phyloP scores from a whole-genome alignment of 1,284 basidiomycete species.

The Vanrija humicola region DNA sequence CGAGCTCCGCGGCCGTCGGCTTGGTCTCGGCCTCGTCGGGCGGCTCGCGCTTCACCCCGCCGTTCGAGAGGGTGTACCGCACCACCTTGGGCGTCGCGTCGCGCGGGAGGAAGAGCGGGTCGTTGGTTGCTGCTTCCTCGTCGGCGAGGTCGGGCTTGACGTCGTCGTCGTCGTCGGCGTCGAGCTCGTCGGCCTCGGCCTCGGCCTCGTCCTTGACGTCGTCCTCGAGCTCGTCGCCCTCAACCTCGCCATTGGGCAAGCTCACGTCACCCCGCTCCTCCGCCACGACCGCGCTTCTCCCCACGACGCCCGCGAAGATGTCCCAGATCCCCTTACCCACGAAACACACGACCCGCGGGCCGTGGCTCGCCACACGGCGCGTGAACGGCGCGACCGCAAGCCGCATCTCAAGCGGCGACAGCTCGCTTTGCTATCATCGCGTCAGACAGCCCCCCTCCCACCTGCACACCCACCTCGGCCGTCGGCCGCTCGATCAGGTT shows the following conservation, averaged over 20 bases:
- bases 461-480: slow-evolving; percentile 50
- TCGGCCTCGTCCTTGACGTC: slow-evolving; percentile 1
- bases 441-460: background rate
- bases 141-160: background rate
- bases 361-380: slow-evolving; percentile 56
- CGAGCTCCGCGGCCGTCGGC: slow-evolving; percentile 31
- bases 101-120: background rate
- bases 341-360: slow-evolving; percentile 64
- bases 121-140: background rate
- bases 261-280: too few relatives aligned
- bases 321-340: slow-evolving; percentile 69
- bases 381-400: slow-evolving; percentile 56
- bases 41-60: background rate
- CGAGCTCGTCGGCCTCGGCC: slow-evolving; percentile 3
- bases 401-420: slow-evolving; percentile 57
- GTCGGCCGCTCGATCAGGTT: slow-evolving; percentile 61
- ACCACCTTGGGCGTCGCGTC: background rate
- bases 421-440: slow-evolving; percentile 49
- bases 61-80: background rate
- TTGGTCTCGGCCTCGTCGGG: background rate
- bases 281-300: background rate
- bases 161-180: background rate
- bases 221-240: background rate
- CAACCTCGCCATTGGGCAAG: background rate
- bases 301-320: slow-evolving; percentile 51